Conservation (phyloP, 2,329 filamentous ascomycete species). For the Pleurostoma richardsiae region DNA sequence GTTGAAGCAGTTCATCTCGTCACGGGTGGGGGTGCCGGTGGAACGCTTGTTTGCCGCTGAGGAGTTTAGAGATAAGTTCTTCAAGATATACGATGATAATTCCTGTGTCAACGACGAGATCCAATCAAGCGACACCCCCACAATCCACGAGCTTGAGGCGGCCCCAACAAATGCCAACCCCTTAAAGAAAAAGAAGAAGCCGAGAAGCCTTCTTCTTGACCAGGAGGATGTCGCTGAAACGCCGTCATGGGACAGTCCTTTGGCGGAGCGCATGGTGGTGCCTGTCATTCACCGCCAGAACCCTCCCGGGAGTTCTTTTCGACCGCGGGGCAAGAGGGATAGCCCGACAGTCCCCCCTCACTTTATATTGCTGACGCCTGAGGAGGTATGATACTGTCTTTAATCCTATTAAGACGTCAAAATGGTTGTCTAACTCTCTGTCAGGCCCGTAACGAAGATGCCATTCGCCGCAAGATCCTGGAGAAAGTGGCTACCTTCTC, state of each 20-base stretch:
- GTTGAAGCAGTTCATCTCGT: constrained; percentile 67
- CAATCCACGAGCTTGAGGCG: constrained; percentile 72
- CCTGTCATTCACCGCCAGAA: constrained; percentile 61
- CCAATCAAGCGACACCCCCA: constrained; percentile 50
- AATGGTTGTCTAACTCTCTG: constrained; percentile 3
- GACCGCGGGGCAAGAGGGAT: constrained; percentile 10
- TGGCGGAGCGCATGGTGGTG: constrained; percentile 63
- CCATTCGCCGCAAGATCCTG: constrained; percentile 75
- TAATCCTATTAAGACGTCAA: no score
- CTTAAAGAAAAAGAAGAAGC: constrained; percentile 35
- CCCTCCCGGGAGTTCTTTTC: constrained; percentile 7
- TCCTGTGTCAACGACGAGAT: constrained; percentile 69
- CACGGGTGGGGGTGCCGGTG: constrained; percentile 57
- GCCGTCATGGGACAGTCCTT: constrained; percentile 51
- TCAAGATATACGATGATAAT: constrained; percentile 75
- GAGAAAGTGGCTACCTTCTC: constrained; percentile 72
- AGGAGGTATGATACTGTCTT: constrained; percentile 51
- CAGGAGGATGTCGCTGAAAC: constrained; percentile 41
- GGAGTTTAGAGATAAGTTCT: constrained; percentile 78
- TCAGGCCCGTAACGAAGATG: constrained; percentile 54
- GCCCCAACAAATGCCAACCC: constrained; percentile 70
- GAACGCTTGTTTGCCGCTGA: constrained; percentile 74
- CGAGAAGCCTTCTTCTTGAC: constrained; percentile 37
- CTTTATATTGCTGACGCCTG: constrained; percentile 69
- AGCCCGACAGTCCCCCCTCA: constrained; percentile 42